Base-by-base conservation (phyloP, 257 asterid species). In the Voacanga thouarsii region DNA sequence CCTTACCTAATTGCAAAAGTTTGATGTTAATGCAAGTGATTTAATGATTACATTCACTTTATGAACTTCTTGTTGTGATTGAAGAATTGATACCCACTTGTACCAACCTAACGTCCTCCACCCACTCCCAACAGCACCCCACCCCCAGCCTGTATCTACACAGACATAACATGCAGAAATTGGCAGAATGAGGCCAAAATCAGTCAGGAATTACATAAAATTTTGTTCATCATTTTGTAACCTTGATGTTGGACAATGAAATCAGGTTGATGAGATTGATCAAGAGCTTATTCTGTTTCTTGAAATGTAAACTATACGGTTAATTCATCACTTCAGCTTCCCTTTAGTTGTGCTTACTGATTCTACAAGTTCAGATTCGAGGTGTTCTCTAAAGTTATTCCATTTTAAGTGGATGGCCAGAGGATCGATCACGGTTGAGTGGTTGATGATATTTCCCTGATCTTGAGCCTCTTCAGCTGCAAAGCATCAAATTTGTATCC, bases 1-100 rank as follows among this genome's bases (percentile, higher is more conserved):
- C 8, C 73, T 68, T 68, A 68, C 73, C 73, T 68, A 68, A 41
- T 41, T 68, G 73, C 73, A 41, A 41, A 41, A 3, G 15, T 37
- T 66, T 18, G 28, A 66, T 37, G 43, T 66, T 37, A 33, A 66
- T 37, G 43, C 47, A 33, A 16, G 15, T 37, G 21, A 64, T 30
- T 18, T 19, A 33, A 33, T 37, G 9, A 39, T 41, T 67, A 6
- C 0, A 68, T 68, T 68, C 16, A 19, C 50, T 39, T 37, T 39
- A 12, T 2, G 9, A 67, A 67, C 7, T 67, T 67, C 71, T 33
- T 30, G 24, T 37, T 6, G 50, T 18, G 33, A 66, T 66, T 37
- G 15, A 66, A 28, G 49, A 37, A 66, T 18, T 66, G 0, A 16
- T 16, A 3, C 47, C 19, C 39, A 60, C 59, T 16, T 53, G 23